These are phyloP conservation scores for Phytophthora pseudosyringae DNA, from an alignment of 352 stramenopile species.

Conservation along the genomic window DNA sequence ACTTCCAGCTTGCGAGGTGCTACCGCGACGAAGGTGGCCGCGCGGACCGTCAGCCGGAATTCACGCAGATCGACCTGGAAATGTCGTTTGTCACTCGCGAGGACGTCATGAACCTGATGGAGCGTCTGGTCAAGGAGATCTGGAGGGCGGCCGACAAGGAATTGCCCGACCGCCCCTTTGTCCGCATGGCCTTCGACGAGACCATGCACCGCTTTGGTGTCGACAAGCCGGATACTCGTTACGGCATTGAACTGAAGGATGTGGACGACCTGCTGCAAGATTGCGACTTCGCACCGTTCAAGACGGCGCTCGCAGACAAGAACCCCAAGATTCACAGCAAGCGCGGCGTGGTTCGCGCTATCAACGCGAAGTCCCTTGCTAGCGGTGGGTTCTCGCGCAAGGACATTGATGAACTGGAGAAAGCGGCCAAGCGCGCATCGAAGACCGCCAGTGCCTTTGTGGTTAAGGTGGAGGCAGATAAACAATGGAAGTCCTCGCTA, in stretches of 20 bases:
- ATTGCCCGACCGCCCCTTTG: conserved; percentile 50
- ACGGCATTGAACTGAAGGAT: conserved; percentile 73
- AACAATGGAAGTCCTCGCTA: conserved; percentile 79
- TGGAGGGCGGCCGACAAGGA: conserved; percentile 61
- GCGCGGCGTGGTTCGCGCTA: conserved; percentile 58
- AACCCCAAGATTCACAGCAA: conserved; percentile 33
- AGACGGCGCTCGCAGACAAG: conserved; percentile 35
- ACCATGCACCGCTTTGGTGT: conserved; percentile 84
- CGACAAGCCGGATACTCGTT: conserved; percentile 88
- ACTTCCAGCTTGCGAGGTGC: conserved; percentile 91
- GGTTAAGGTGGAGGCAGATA: conserved; percentile 62
- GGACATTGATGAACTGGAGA: conserved; percentile 69
- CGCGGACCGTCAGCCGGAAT: conserved; percentile 90
- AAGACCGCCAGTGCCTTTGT: conserved; percentile 49
- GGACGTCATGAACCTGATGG: conserved; percentile 79
- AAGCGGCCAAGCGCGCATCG: conserved; percentile 53
- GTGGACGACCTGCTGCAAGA: conserved; percentile 48
- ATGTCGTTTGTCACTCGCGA: conserved; percentile 85
- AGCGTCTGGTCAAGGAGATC: conserved; percentile 75
- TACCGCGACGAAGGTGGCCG: conserved; percentile 90
- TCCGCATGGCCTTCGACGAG: conserved; percentile 76
- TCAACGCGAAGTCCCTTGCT: conserved; percentile 73
- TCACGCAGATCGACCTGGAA: conserved; percentile 92
- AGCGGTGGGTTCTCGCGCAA: conserved; percentile 72
- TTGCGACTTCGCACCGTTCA: conserved; percentile 56